Conservation (phyloP, 139 green algal species). For the Desmodesmus armatus region DNA sequence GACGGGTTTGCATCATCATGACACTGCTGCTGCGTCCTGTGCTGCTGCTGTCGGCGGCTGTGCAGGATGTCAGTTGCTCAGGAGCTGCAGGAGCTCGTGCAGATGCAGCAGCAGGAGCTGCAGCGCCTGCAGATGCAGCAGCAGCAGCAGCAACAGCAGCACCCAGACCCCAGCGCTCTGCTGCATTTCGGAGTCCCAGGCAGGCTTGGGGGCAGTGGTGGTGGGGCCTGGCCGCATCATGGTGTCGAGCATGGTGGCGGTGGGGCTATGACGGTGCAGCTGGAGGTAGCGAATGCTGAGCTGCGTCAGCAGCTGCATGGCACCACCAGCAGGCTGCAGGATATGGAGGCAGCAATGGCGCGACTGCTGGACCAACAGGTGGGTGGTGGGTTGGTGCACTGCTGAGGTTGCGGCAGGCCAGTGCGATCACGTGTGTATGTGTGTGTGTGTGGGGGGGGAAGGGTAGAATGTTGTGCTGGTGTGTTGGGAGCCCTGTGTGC, state of each 20-base stretch:
- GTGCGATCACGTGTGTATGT: too few species aligned
- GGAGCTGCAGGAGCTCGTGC: constrained; percentile 36
- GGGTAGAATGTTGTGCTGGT: too few species aligned
- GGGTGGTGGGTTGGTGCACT: too few species aligned
- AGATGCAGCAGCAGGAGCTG: constrained; percentile 24
- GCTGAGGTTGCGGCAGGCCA: too few species aligned
- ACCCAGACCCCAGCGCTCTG: not conserved
- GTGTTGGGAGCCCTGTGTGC: too few species aligned
- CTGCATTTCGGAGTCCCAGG: not conserved
- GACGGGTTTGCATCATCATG: not conserved
- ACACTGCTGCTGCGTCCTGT: not conserved
- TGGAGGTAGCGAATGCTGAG: constrained; percentile 1
- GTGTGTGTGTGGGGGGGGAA: too few species aligned
- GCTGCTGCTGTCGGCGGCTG: not conserved
- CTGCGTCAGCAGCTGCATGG: constrained; percentile 26
- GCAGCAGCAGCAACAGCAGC: not conserved
- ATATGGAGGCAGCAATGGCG: constrained; percentile 18
- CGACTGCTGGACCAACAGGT: constrained; percentile 28
- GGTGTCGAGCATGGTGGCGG: too few species aligned
- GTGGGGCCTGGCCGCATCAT: too few species aligned
- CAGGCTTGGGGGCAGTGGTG: too few species aligned
- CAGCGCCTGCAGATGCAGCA: constrained; percentile 6
- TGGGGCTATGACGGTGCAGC: too few species aligned
- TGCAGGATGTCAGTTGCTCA: constrained; percentile 28
- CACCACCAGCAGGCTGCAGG: constrained; percentile 4